Evolutionary conservation across 805 yeast species (phyloP).

Genomic region (Metahyphopichia silvanorum): DNA sequence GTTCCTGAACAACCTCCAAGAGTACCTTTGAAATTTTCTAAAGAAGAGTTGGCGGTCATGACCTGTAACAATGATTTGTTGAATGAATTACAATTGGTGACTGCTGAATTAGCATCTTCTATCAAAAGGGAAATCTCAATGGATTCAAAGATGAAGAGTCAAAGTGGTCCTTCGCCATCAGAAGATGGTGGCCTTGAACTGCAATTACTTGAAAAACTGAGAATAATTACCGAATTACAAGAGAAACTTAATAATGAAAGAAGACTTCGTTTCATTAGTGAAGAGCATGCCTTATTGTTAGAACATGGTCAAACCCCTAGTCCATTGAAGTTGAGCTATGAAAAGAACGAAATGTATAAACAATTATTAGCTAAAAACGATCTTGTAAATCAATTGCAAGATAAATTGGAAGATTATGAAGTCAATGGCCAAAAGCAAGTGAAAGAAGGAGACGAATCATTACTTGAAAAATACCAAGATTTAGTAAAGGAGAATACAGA

Average conservation of each 20-base stretch:
- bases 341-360: slow-evolving; percentile 50
- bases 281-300: slow-evolving; percentile 59
- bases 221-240: slow-evolving; percentile 47
- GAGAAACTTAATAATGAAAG: slow-evolving; percentile 63
- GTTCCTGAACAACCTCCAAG: slow-evolving; percentile 1
- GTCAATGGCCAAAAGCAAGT: slow-evolving; percentile 10
- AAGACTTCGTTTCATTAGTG: slow-evolving; percentile 62
- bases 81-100: slow-evolving; percentile 63
- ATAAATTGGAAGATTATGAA: slow-evolving; percentile 40
- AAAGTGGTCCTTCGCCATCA: too few relatives aligned
- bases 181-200: not conserved
- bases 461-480: slow-evolving; percentile 38
- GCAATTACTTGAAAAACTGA: slow-evolving; percentile 11
- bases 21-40: slow-evolving; percentile 36
- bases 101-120: slow-evolving; percentile 70
- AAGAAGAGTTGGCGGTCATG: slow-evolving; percentile 62
- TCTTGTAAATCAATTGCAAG: slow-evolving; percentile 41
- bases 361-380: slow-evolving; percentile 49
- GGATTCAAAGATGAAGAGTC: slow-evolving; percentile 42
- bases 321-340: slow-evolving; percentile 53
- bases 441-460: slow-evolving; percentile 18
- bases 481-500: slow-evolving; percentile 39
- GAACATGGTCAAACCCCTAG: slow-evolving; percentile 55
- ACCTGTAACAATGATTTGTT: slow-evolving; percentile 56
- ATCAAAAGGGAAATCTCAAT: slow-evolving; percentile 65